Evolutionary conservation across 2,329 filamentous ascomycete species (phyloP).

Genomic region (Aspergillus sclerotialis): DNA sequence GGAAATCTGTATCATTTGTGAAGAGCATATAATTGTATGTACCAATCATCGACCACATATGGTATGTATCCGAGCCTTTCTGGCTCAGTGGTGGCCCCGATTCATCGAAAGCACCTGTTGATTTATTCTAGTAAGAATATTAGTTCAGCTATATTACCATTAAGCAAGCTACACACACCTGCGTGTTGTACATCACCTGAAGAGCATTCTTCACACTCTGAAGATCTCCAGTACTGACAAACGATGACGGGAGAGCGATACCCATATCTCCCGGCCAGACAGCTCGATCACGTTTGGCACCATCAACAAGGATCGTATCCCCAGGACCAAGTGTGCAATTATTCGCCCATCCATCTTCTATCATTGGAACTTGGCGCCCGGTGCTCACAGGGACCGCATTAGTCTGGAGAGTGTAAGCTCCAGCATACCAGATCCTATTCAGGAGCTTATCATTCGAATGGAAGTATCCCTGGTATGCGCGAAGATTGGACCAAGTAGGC

Average conservation of each 20-base stretch:
- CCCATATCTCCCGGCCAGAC: slow-evolving; percentile 47
- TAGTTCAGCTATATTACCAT: not conserved
- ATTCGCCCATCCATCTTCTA: slow-evolving; percentile 31
- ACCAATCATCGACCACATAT: slow-evolving; percentile 51
- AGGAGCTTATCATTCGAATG: slow-evolving; percentile 45
- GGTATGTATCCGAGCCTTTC: slow-evolving; percentile 28
- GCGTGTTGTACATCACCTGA: slow-evolving; percentile 42
- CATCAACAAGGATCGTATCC: slow-evolving; percentile 38
- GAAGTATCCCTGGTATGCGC: slow-evolving; percentile 49
- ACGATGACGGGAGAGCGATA: slow-evolving; percentile 39
- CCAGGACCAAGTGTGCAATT: slow-evolving; percentile 34
- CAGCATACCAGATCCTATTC: slow-evolving; percentile 53
- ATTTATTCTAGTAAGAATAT: slow-evolving; percentile 12
- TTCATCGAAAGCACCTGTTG: slow-evolving; percentile 28
- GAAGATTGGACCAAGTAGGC: slow-evolving; percentile 46
- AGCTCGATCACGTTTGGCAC: slow-evolving; percentile 37
- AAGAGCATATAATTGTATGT: slow-evolving; percentile 54
- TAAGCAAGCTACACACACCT: slow-evolving; percentile 13
- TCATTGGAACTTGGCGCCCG: slow-evolving; percentile 27
- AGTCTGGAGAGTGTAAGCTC: slow-evolving; percentile 47
- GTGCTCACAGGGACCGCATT: slow-evolving; percentile 34
- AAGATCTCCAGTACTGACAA: slow-evolving; percentile 38
- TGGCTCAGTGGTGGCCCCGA: slow-evolving; percentile 28
- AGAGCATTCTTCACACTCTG: slow-evolving; percentile 43
- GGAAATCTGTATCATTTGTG: slow-evolving; percentile 45